Conservation (phyloP, 495 filamentous ascomycete species). For the Podospora didyma region DNA sequence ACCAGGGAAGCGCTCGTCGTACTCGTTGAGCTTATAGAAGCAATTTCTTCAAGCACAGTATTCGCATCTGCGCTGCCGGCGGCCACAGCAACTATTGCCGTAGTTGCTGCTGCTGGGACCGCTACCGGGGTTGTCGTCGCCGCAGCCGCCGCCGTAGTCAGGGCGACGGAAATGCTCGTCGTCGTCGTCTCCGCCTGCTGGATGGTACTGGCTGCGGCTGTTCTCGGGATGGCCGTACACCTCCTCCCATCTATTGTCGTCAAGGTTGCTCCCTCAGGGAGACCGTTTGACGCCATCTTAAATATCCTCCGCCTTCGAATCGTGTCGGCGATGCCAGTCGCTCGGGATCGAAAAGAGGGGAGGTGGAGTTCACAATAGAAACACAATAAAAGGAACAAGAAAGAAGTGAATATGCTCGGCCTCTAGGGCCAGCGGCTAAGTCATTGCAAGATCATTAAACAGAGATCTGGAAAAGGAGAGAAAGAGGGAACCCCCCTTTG, state of each 20-base stretch:
- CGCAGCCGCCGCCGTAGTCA: slow-evolving; percentile 5
- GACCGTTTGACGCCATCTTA: slow-evolving; percentile 28
- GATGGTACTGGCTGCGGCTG: slow-evolving; percentile 12
- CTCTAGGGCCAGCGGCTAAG: slow-evolving; percentile 35
- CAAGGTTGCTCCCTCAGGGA: slow-evolving; percentile 38
- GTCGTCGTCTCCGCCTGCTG: slow-evolving; percentile 14
- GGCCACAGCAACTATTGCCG: slow-evolving; percentile 11
- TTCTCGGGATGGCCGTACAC: slow-evolving; percentile 46
- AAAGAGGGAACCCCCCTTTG: neutral
- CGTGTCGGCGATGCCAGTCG: slow-evolving; percentile 41
- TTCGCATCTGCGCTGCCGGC: slow-evolving; percentile 10
- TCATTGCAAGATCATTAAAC: slow-evolving; percentile 40
- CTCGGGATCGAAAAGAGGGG: slow-evolving; percentile 15
- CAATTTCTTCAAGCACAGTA: slow-evolving; percentile 7
- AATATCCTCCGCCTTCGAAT: slow-evolving; percentile 17
- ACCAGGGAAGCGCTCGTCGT: slow-evolving; percentile 30
- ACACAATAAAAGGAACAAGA: slow-evolving; percentile 25
- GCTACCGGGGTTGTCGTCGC: slow-evolving; percentile 10
- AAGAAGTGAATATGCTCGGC: slow-evolving; percentile 30
- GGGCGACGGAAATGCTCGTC: slow-evolving; percentile 4
- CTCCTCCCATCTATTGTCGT: slow-evolving; percentile 41
- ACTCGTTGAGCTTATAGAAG: slow-evolving; percentile 21
- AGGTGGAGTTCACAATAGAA: slow-evolving; percentile 21
- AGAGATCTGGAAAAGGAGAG: neutral
- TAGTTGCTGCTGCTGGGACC: neutral